phyloP scores from a whole-genome alignment of 805 yeast species.

The Metschnikowia dekortorum region DNA sequence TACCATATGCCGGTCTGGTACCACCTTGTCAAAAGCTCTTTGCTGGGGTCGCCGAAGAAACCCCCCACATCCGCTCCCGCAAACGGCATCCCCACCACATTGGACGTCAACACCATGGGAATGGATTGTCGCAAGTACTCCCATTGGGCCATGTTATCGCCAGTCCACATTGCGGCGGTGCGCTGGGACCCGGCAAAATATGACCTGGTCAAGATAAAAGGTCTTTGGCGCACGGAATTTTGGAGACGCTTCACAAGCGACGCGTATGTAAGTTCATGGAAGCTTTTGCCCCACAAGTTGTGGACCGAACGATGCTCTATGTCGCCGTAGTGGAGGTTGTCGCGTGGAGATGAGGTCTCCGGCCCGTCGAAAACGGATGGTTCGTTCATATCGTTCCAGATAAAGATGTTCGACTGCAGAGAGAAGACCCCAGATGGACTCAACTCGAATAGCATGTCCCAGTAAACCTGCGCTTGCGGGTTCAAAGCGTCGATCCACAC shows the following conservation, averaged over 20 bases:
- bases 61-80: slow-evolving; percentile 98
- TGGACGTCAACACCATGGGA: slow-evolving; percentile 83
- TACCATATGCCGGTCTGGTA: slow-evolving; percentile 94
- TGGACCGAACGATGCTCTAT: slow-evolving; percentile 93
- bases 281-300: slow-evolving; percentile 75
- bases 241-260: slow-evolving; percentile 53
- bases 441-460: slow-evolving; percentile 53
- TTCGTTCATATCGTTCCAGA: slow-evolving; percentile 99
- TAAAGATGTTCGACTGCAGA: slow-evolving; percentile 61
- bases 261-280: slow-evolving; percentile 73
- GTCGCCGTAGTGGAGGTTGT: slow-evolving; percentile 68
- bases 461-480: slow-evolving; percentile 53
- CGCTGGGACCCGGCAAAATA: slow-evolving; percentile 90
- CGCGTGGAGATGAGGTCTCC: slow-evolving; percentile 86
- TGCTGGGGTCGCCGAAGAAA: slow-evolving; percentile 83
- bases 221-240: slow-evolving; percentile 52
- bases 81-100: slow-evolving; percentile 84
- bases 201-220: slow-evolving; percentile 83
- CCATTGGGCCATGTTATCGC: slow-evolving; percentile 95
- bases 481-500: slow-evolving; percentile 87
- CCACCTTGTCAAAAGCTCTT: slow-evolving; percentile 85
- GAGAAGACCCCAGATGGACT: slow-evolving; percentile 29
- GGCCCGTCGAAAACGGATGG: slow-evolving; percentile 95
- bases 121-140: slow-evolving; percentile 73
- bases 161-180: slow-evolving; percentile 95